A percentile compares a stretch with the other conserved stretches of the same genome.
phyloP scores from a whole-genome alignment of 352 stramenopile genomes.

The Phytopythium kandeliae region DNA sequence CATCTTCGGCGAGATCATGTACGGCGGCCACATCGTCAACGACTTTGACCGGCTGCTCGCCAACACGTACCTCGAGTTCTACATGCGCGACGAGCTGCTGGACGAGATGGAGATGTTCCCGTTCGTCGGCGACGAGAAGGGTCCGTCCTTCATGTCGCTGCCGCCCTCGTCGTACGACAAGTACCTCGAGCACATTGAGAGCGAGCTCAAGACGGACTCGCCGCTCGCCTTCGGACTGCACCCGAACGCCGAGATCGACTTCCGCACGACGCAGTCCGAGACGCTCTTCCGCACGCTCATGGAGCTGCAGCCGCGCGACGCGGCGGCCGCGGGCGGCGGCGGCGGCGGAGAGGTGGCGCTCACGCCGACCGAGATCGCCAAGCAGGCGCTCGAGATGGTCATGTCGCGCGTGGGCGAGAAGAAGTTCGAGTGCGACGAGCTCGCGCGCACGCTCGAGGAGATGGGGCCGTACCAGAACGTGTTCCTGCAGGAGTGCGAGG shows the following conservation, averaged over 20 bases:
- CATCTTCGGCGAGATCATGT: constrained; percentile 97
- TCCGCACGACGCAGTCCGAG: constrained; percentile 95
- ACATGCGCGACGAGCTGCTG: constrained; percentile 97
- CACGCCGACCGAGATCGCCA: constrained; percentile 92
- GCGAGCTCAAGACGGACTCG: constrained; percentile 94
- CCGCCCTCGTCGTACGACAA: constrained; percentile 97
- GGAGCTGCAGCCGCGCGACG: constrained; percentile 93
- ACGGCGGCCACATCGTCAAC: constrained; percentile 95
- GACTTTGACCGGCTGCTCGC: constrained; percentile 93
- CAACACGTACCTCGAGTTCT: constrained; percentile 98
- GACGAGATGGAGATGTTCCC: constrained; percentile 99
- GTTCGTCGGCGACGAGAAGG: constrained; percentile 96
- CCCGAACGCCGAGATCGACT: constrained; percentile 98
- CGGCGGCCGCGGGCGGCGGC: constrained; percentile 56
- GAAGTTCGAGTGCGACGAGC: constrained; percentile 97
- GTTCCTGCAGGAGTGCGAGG: constrained; percentile 97
- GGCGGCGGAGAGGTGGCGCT: constrained; percentile 42
- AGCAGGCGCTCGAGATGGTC: constrained; percentile 88
- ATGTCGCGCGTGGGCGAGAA: constrained; percentile 95
- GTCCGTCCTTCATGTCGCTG: constrained; percentile 91
- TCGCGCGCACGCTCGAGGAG: constrained; percentile 92
- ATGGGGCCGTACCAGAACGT: constrained; percentile 95
- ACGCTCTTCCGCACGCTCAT: constrained; percentile 94
- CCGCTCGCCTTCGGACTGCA: constrained; percentile 97
- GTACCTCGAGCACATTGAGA: constrained; percentile 97